Evolutionary conservation across 2,329 filamentous ascomycete genomes (phyloP).

Genomic region (Botryotinia narcissicola): DNA sequence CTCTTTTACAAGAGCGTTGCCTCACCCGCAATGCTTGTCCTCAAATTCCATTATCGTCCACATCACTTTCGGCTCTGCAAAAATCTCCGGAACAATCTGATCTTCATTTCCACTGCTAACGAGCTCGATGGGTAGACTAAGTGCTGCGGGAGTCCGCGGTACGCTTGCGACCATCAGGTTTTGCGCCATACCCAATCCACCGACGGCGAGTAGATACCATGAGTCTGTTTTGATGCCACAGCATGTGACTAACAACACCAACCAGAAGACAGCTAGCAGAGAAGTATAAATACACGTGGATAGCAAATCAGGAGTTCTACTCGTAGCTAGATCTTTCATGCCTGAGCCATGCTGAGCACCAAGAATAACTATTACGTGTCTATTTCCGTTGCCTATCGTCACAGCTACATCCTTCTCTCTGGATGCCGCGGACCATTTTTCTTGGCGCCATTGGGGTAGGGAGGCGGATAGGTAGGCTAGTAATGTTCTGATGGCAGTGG

Average conservation of each 20-base stretch:
- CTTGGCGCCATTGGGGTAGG: too few species aligned
- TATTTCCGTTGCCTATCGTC: not conserved
- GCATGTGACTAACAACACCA: not conserved
- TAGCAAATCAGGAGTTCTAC: not conserved
- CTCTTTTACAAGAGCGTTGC: not conserved
- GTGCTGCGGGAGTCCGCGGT: not conserved
- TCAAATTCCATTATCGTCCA: not conserved
- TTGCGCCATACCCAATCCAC: not conserved
- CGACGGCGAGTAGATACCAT: not conserved
- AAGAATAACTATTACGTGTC: not conserved
- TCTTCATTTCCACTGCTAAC: not conserved
- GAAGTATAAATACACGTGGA: not conserved
- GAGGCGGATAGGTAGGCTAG: too few species aligned
- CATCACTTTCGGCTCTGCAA: not conserved
- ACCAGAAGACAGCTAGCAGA: not conserved
- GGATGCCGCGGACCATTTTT: too few species aligned
- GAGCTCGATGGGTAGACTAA: not conserved
- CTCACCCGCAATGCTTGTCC: not conserved
- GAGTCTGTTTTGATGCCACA: not conserved
- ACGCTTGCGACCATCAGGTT: not conserved
- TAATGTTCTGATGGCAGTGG: too few species aligned
- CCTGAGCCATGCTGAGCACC: not conserved
- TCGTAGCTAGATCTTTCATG: not conserved
- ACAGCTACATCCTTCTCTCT: too few species aligned
- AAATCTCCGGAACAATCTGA: not conserved